Conservation (phyloP, 768 basidiomycete genomes). For the Lenzites betulinus region DNA sequence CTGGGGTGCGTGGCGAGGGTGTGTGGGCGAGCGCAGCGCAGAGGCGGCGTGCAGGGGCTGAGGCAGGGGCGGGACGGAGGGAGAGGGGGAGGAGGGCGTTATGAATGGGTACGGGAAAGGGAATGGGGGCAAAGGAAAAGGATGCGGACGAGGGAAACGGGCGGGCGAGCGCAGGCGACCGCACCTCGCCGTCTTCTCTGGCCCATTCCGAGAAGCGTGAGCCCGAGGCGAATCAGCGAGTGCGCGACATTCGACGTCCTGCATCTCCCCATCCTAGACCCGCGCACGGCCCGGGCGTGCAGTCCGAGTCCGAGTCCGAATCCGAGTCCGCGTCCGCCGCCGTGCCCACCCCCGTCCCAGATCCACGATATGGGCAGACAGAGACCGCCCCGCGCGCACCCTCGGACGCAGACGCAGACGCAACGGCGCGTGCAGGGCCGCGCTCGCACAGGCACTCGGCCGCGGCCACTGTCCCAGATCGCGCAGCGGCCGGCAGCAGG, state of each 20-base stretch:
- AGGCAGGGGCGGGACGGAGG: conserved; percentile 8
- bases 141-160: conserved; percentile 3
- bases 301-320: conserved; percentile 4
- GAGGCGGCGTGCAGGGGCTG: conserved; percentile 11
- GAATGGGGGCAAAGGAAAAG: background rate
- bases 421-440: background rate
- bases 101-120: conserved; percentile 10
- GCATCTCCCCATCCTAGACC: conserved; percentile 20
- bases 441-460: background rate
- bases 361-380: conserved; percentile 8
- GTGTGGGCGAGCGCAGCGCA: background rate
- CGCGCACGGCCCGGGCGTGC: conserved; percentile 33
- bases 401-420: background rate
- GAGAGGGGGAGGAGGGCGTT: conserved; percentile 3
- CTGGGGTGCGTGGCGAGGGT: background rate
- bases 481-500: no score
- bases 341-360: no score
- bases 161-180: conserved; percentile 4
- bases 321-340: background rate
- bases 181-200: conserved; percentile 16
- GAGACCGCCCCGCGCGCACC: background rate
- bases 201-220: conserved; percentile 14
- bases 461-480: background rate
- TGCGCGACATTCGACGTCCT: conserved; percentile 3
- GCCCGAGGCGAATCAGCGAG: conserved; percentile 6